Evolutionary conservation across 139 green algal genomes (phyloP).

Genomic region (Chlamydomonas asymmetrica): DNA sequence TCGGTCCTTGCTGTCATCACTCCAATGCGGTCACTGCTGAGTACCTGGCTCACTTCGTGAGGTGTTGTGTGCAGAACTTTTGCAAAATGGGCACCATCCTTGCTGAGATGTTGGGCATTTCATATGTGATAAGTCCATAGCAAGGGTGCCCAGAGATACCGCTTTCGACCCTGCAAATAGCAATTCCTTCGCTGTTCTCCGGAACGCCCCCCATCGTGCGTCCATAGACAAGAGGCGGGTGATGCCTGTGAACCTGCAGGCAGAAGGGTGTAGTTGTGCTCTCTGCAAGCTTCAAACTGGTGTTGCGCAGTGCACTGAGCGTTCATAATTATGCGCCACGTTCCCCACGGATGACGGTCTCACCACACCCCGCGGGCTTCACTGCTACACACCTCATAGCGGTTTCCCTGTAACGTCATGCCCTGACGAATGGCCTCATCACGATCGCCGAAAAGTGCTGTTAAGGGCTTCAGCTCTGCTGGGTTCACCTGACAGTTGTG

Average conservation of each 20-base stretch:
- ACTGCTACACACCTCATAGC: slow-evolving; percentile 40
- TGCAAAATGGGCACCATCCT: slow-evolving; percentile 60
- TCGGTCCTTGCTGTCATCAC: no score
- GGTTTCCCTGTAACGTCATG: slow-evolving; percentile 33
- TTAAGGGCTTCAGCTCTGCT: slow-evolving; percentile 40
- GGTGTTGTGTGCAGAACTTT: slow-evolving; percentile 57
- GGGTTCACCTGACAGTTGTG: slow-evolving; percentile 26
- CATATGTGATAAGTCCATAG: slow-evolving; percentile 65
- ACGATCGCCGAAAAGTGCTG: slow-evolving; percentile 34
- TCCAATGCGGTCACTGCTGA: no score
- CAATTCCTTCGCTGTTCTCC: slow-evolving; percentile 59
- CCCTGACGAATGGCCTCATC: slow-evolving; percentile 46
- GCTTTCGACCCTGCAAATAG: slow-evolving; percentile 54
- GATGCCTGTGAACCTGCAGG: slow-evolving; percentile 68
- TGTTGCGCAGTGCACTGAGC: not conserved
- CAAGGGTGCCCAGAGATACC: slow-evolving; percentile 25
- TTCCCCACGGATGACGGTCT: not conserved
- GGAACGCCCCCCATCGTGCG: slow-evolving; percentile 58
- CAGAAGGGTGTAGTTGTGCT: not conserved
- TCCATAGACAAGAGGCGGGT: slow-evolving; percentile 75
- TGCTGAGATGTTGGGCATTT: slow-evolving; percentile 73
- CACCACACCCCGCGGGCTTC: not conserved
- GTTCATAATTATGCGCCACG: not conserved
- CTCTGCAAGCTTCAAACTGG: not conserved
- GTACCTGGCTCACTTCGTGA: no score